Percentiles rank a stretch among this genome's conserved stretches.
These are phyloP conservation scores for Rheum nobile DNA, from an alignment of 148 eudicot genomes.

Conservation along the genomic window DNA sequence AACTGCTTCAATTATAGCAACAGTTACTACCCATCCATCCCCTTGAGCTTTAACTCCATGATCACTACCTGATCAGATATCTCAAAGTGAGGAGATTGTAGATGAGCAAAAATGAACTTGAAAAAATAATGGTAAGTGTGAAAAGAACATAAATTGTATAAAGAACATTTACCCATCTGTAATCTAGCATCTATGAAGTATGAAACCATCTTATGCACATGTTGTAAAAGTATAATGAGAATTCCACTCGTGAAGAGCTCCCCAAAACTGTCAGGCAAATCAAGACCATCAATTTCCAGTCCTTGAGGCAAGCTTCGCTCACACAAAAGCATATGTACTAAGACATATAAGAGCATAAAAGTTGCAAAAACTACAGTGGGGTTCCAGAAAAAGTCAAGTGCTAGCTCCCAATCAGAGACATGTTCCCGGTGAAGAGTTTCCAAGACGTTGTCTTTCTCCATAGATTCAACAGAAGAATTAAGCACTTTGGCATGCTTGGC, in stretches of 20 bases:
- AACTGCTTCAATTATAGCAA: conserved; percentile 64
- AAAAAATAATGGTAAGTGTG: neutral
- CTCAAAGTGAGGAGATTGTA: neutral
- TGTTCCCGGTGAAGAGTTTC: conserved; percentile 47
- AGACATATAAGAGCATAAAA: conserved; percentile 34
- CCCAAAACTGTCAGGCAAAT: conserved; percentile 85
- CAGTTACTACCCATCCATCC: conserved; percentile 89
- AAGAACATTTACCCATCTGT: conserved; percentile 38
- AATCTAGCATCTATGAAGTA: conserved; percentile 74
- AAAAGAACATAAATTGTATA: neutral
- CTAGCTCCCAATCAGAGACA: conserved; percentile 60
- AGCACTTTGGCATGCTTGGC: conserved; percentile 41
- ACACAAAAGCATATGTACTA: conserved; percentile 54
- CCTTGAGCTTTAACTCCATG: conserved; percentile 85
- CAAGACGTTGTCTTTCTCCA: conserved; percentile 48
- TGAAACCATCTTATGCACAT: conserved; percentile 52
- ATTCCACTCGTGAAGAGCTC: conserved; percentile 57
- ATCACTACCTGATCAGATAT: conserved; percentile 46
- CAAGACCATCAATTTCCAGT: conserved; percentile 57
- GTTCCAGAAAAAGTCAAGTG: conserved; percentile 57
- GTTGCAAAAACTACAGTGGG: conserved; percentile 47
- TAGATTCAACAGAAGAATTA: conserved; percentile 15
- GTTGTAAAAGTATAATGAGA: conserved; percentile 44
- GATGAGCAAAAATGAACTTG: neutral
- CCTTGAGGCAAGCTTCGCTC: conserved; percentile 46